A percentile compares a stretch with the other conserved stretches of the same genome.
phyloP scores from a whole-genome alignment of 139 green algal genomes.

The Volvox africanus region DNA sequence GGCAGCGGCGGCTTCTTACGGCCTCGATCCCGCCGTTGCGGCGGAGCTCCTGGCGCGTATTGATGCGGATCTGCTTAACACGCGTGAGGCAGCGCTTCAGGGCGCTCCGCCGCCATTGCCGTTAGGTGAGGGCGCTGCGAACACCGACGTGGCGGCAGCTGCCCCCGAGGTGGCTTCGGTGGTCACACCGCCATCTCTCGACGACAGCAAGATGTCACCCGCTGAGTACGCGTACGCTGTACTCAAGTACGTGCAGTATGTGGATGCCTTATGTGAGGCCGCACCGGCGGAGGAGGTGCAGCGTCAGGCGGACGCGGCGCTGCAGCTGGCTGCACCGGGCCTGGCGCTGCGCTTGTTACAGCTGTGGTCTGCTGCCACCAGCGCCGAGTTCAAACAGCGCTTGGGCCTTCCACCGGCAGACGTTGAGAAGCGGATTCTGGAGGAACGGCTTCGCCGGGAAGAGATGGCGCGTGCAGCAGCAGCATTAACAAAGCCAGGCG shows the following conservation, averaged over 20 bases:
- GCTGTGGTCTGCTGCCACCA: constrained; percentile 33
- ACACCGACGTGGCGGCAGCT: too few species aligned
- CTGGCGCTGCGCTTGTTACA: constrained; percentile 44
- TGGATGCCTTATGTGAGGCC: constrained; percentile 5
- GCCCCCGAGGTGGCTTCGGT: not conserved
- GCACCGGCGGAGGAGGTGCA: not conserved
- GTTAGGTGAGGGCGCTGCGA: not conserved
- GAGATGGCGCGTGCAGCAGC: not conserved
- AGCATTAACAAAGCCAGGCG: not conserved
- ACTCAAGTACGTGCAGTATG: constrained; percentile 44
- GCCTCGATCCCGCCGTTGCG: constrained; percentile 1
- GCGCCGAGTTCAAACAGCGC: constrained; percentile 23
- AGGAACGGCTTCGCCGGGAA: not conserved
- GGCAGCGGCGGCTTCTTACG: constrained; percentile 6
- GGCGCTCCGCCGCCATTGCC: not conserved
- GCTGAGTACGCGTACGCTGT: constrained; percentile 32
- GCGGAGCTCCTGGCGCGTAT: constrained; percentile 36
- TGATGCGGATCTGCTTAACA: constrained; percentile 22
- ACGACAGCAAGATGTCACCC: constrained; percentile 9
- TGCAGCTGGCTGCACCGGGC: constrained; percentile 17
- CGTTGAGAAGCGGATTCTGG: constrained; percentile 17
- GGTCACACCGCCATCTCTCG: not conserved
- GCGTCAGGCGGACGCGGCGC: not conserved
- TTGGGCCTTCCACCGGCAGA: constrained; percentile 23
- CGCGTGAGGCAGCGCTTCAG: not conserved